phyloP scores from a whole-genome alignment of 164 flowering plant species.

The Stephania cephalantha region DNA sequence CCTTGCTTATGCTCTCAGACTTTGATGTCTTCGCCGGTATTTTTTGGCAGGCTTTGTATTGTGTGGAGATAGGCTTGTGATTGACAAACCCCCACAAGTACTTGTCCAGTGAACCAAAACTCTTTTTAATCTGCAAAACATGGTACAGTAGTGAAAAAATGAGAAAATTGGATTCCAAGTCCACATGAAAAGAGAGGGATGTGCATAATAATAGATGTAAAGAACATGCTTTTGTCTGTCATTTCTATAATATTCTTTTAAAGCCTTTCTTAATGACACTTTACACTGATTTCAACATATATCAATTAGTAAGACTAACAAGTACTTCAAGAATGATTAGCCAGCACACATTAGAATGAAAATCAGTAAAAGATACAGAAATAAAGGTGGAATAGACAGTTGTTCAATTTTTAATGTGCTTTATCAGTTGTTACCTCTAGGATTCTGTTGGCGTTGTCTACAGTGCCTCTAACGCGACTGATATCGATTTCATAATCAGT shows the following conservation, averaged over 20 bases:
- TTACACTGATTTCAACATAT: slow-evolving; percentile 4
- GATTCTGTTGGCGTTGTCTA: slow-evolving; percentile 71
- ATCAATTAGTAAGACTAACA: neutral
- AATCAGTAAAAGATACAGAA: neutral
- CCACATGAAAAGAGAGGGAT: slow-evolving; percentile 6
- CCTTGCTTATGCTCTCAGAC: slow-evolving; percentile 89
- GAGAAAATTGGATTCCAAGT: neutral
- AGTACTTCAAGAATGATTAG: neutral
- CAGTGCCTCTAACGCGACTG: slow-evolving; percentile 62
- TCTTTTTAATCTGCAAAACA: slow-evolving; percentile 47
- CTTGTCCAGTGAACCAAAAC: slow-evolving; percentile 59
- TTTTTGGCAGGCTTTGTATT: slow-evolving; percentile 62
- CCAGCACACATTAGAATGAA: neutral
- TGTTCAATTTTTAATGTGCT: neutral
- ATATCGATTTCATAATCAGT: slow-evolving; percentile 49
- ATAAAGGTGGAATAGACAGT: slow-evolving; percentile 3
- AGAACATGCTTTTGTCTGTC: neutral
- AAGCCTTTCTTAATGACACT: neutral
- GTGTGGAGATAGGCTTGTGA: slow-evolving; percentile 65
- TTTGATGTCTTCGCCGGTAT: slow-evolving; percentile 94
- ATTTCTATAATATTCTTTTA: neutral
- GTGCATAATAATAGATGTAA: neutral
- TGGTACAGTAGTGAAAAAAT: neutral
- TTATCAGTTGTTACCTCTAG: slow-evolving; percentile 47
- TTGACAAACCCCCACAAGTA: slow-evolving; percentile 89